Conservation (phyloP, 345 rosid species). For the Ailanthus altissimus region DNA sequence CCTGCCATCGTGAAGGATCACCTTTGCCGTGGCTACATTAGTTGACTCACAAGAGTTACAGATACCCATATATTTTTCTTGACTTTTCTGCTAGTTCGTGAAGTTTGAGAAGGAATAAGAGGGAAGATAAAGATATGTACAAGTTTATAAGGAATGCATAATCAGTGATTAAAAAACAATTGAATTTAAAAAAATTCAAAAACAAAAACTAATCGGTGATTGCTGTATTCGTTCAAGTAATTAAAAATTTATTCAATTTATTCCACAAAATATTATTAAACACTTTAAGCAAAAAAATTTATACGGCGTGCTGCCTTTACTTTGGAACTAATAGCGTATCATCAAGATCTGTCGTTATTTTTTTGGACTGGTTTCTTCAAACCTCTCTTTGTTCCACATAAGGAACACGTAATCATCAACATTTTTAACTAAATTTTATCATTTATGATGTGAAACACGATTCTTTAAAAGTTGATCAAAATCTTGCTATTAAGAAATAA, state of each 20-base stretch:
- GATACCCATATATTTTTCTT: slow-evolving; percentile 40
- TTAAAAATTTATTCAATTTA: neutral
- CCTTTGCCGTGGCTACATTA: slow-evolving; percentile 46
- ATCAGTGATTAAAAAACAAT: no score
- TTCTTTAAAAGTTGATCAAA: neutral
- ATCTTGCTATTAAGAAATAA: neutral
- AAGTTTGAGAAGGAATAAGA: no score
- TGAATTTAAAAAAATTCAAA: neutral
- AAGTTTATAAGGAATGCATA: neutral
- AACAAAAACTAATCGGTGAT: neutral
- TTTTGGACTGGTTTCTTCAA: neutral
- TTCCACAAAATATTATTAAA: neutral
- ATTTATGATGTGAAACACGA: neutral
- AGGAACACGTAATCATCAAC: neutral
- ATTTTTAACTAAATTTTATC: neutral
- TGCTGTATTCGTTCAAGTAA: neutral
- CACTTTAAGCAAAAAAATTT: neutral
- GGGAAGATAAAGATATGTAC: neutral
- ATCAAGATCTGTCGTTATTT: neutral
- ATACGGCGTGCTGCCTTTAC: neutral
- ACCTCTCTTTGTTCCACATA: neutral
- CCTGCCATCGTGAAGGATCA: slow-evolving; percentile 58
- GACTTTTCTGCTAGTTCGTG: neutral
- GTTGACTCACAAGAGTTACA: slow-evolving; percentile 53
- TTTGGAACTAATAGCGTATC: neutral